phyloP scores from a whole-genome alignment of 2,329 filamentous ascomycete species.

The Fusarium camptoceras region DNA sequence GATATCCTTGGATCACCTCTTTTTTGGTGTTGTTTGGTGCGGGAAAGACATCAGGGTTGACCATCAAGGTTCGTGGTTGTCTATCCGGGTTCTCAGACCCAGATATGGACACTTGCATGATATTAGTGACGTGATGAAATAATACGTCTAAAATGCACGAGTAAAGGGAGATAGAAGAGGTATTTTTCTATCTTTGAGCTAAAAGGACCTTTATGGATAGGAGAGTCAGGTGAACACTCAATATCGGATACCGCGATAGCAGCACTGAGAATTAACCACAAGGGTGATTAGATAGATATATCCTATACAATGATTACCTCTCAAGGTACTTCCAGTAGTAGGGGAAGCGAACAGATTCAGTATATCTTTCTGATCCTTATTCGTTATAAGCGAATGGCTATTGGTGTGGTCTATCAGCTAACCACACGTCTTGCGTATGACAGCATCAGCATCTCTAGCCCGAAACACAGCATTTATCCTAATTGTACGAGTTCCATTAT shows the following conservation, averaged over 20 bases:
- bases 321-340: background rate
- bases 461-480: accelerated
- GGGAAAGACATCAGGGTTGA: slow-evolving; percentile 45
- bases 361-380: background rate
- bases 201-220: slow-evolving; percentile 16
- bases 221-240: background rate
- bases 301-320: too few relatives aligned
- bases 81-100: slow-evolving; percentile 45
- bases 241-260: background rate
- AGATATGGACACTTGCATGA: slow-evolving; percentile 3
- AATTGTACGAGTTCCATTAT: accelerated
- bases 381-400: background rate
- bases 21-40: slow-evolving; percentile 17
- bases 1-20: background rate
- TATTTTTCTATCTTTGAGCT: slow-evolving; percentile 5
- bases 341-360: background rate
- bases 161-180: background rate
- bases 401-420: background rate
- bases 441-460: background rate
- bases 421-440: background rate
- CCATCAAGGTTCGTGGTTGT: slow-evolving; percentile 44
- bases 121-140: slow-evolving; percentile 11
- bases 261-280: background rate
- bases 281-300: background rate
- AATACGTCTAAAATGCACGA: background rate